Evolutionary conservation across 345 rosid genomes (phyloP).

Genomic region (Sapria himalayana): DNA sequence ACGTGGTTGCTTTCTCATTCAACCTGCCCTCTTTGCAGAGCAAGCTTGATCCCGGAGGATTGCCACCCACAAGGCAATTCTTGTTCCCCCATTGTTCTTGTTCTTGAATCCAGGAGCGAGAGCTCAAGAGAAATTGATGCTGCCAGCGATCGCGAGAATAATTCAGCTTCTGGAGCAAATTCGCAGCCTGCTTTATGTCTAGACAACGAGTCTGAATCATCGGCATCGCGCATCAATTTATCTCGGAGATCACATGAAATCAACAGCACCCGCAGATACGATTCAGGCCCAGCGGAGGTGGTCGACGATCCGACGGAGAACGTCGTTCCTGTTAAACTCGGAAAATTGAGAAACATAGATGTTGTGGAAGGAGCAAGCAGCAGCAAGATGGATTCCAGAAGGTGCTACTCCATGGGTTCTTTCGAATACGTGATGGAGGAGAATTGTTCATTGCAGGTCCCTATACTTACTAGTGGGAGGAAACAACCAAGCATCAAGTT

Average conservation of each 20-base stretch:
- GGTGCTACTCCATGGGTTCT: conserved; percentile 96
- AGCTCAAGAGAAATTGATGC: conserved; percentile 47
- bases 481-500: conserved; percentile 36
- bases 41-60: conserved; percentile 48
- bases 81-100: conserved; percentile 42
- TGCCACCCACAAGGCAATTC: conserved; percentile 26
- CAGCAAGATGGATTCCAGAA: conserved; percentile 35
- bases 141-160: conserved; percentile 25
- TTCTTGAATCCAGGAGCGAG: conserved; percentile 84
- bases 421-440: conserved; percentile 88
- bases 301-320: conserved; percentile 28
- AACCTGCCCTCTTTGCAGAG: conserved; percentile 93
- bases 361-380: conserved; percentile 28
- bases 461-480: conserved; percentile 39
- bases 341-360: conserved; percentile 63
- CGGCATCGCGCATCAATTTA: conserved; percentile 20
- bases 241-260: conserved; percentile 19
- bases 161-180: conserved; percentile 19
- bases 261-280: conserved; percentile 10
- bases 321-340: conserved; percentile 72
- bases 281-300: conserved; percentile 7
- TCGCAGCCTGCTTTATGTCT: conserved; percentile 21
- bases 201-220: conserved; percentile 25
- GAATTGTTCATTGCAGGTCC: conserved; percentile 48
- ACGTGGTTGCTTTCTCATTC: conserved; percentile 98